Evolutionary conservation across 208 protist genomes (phyloP).

Genomic region (Trypanosomatidae sp.): DNA sequence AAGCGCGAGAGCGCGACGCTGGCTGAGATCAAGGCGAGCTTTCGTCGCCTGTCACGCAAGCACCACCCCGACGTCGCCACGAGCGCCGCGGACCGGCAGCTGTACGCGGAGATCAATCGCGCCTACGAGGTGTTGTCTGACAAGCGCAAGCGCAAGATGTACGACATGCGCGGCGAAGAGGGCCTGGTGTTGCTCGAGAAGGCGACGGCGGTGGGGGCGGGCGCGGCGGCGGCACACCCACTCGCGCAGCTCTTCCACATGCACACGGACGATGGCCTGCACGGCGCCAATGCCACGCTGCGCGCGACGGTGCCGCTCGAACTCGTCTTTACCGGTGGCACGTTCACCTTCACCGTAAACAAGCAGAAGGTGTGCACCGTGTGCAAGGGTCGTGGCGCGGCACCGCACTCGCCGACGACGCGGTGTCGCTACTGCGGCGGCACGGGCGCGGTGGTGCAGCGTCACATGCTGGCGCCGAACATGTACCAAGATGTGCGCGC

Average conservation of each 20-base stretch:
- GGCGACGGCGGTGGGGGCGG: constrained; percentile 4
- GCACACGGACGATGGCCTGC: constrained; percentile 17
- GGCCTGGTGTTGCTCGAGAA: constrained; percentile 68
- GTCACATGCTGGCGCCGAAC: constrained; percentile 47
- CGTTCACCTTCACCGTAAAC: constrained; percentile 43
- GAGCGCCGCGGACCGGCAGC: constrained; percentile 28
- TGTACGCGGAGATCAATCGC: constrained; percentile 64
- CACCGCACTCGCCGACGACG: constrained; percentile 5
- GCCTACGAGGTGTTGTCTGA: constrained; percentile 88
- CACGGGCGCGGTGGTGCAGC: constrained; percentile 39
- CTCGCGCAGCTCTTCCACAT: constrained; percentile 42
- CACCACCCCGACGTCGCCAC: constrained; percentile 78
- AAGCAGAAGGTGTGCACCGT: constrained; percentile 82
- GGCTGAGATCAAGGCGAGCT: constrained; percentile 67
- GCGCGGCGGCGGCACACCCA: constrained; percentile 11
- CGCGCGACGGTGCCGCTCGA: constrained; percentile 74
- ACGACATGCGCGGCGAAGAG: constrained; percentile 84
- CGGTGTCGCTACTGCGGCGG: constrained; percentile 50
- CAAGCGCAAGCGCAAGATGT: constrained; percentile 84
- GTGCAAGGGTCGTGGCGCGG: constrained; percentile 54
- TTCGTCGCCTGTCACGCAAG: constrained; percentile 47
- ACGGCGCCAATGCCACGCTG: constrained; percentile 68
- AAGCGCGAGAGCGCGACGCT: constrained; percentile 53
- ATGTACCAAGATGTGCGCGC: constrained; percentile 68
- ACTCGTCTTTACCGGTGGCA: constrained; percentile 88